Conservation (phyloP, 108 stramenopile genomes). For the Pseudonitzschia delicatissima region DNA sequence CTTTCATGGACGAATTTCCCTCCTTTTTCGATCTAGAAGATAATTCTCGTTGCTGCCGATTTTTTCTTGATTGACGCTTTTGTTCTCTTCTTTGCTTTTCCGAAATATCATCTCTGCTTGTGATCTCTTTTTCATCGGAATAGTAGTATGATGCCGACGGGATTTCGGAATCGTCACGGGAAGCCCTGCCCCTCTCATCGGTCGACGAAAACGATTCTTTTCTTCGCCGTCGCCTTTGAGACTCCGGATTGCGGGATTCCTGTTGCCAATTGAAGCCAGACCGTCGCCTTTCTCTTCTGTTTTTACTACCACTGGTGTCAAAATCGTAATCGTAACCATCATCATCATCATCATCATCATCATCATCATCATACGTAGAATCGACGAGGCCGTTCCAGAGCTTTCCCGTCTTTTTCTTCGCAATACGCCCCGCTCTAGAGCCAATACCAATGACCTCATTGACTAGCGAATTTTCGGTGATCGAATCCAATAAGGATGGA, state of each 20-base stretch:
- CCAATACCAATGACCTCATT: background rate
- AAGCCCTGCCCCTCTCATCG: no score
- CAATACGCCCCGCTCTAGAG: background rate
- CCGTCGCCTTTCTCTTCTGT: background rate
- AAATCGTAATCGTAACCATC: background rate
- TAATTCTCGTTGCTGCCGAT: background rate
- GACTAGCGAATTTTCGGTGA: background rate
- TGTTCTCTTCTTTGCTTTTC: background rate
- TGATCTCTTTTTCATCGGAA: background rate
- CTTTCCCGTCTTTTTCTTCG: background rate
- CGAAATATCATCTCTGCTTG: background rate
- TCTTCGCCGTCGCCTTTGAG: background rate
- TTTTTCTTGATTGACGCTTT: background rate
- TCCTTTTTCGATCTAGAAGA: background rate
- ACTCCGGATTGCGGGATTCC: background rate
- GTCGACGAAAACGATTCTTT: background rate
- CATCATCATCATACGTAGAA: background rate
- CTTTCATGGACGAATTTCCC: no score
- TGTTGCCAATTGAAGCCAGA: background rate
- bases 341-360: background rate
- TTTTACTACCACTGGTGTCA: background rate
- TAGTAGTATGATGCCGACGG: no score
- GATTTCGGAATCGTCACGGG: no score
- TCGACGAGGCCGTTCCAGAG: background rate
- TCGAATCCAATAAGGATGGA: background rate